Evolutionary conservation across 148 eudicot genomes (phyloP).

Genomic region (Persicaria maculosa): DNA sequence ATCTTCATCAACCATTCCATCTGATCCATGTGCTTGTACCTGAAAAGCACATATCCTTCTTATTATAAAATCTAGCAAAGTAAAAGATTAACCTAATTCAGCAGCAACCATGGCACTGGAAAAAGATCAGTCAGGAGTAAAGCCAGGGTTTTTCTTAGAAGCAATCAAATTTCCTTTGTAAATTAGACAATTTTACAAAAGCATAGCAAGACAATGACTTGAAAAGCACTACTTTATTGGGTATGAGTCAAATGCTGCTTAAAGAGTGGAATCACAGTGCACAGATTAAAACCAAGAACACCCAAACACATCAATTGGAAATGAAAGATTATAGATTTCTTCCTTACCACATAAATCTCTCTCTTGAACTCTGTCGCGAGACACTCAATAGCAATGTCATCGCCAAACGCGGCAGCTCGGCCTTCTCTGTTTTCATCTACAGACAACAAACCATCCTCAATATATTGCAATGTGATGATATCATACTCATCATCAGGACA

Average conservation of each 20-base stretch:
- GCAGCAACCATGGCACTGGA: too few relatives aligned
- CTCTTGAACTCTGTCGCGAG: constrained; percentile 81
- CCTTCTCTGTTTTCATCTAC: constrained; percentile 89
- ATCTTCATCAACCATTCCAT: constrained; percentile 96
- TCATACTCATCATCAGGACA: constrained; percentile 78
- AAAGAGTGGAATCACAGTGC: neutral
- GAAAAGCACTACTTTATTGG: neutral
- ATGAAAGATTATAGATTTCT: constrained; percentile 1
- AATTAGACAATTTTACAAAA: neutral
- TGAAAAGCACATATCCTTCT: constrained; percentile 9
- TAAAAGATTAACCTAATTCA: too few relatives aligned
- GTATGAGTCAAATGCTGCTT: neutral
- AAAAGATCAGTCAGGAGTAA: too few relatives aligned
- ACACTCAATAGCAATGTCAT: constrained; percentile 91
- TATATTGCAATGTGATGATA: constrained; percentile 85
- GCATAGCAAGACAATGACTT: neutral
- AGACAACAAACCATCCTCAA: constrained; percentile 83
- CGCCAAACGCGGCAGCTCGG: constrained; percentile 89
- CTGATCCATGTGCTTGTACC: constrained; percentile 98
- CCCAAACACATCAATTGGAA: neutral
- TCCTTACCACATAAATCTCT: constrained; percentile 85
- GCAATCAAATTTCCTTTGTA: neutral
- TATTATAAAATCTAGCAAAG: neutral
- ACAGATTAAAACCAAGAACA: neutral
- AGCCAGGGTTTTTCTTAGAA: neutral